A percentile compares a stretch with the other conserved stretches of the same genome.
phyloP scores from a whole-genome alignment of 2,329 filamentous ascomycete genomes.

The Hypoxylon sp. region DNA sequence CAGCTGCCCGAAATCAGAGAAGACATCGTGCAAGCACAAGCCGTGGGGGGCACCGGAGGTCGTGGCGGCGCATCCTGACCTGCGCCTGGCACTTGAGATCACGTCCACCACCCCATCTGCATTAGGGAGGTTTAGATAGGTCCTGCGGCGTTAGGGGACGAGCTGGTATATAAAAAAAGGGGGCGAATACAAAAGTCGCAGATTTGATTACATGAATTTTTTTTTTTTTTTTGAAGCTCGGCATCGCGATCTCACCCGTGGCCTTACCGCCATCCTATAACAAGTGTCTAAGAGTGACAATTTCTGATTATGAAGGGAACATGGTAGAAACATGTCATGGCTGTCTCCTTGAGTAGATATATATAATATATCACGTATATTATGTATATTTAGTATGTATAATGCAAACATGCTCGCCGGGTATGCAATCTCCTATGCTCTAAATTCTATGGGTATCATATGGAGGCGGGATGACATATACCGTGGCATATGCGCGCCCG shows the following conservation, averaged over 20 bases:
- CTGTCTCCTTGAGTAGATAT: neutral
- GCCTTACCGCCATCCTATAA: too few species aligned
- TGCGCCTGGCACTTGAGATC: neutral
- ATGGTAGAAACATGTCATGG: neutral
- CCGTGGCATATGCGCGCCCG: neutral
- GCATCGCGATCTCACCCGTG: too few species aligned
- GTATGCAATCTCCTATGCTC: neutral
- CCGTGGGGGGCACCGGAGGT: constrained; percentile 37
- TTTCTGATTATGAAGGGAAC: too few species aligned
- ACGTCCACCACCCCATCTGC: neutral
- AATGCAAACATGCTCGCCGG: neutral
- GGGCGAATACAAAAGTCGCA: constrained; percentile 14
- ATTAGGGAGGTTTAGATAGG: neutral
- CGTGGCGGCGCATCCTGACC: constrained; percentile 38
- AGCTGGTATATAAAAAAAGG: constrained; percentile 14
- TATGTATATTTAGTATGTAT: neutral
- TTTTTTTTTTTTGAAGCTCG: too few species aligned
- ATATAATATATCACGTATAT: neutral
- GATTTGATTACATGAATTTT: constrained; percentile 2
- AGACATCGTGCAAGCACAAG: constrained; percentile 39
- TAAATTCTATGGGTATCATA: neutral
- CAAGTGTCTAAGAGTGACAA: too few species aligned
- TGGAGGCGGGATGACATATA: too few species aligned
- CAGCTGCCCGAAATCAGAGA: constrained; percentile 45
- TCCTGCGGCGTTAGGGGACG: constrained; percentile 11